Base-by-base conservation (phyloP, 2,329 filamentous ascomycete genomes). In the Calonectria ilicicola region DNA sequence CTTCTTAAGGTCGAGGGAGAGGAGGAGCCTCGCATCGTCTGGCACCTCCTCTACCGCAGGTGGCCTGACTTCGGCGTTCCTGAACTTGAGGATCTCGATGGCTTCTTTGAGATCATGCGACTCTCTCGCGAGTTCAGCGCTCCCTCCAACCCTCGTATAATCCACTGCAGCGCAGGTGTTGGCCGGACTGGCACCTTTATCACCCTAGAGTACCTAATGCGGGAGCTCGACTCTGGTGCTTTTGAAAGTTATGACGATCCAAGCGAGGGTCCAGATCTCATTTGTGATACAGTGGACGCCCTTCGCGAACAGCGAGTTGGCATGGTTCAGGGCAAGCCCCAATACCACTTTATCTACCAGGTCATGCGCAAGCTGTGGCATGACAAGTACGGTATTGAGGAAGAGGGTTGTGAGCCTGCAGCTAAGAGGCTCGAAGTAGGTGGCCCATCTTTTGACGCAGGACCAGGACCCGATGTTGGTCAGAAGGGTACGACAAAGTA, bases 151-250 rank as follows among this genome's bases (percentile, higher is more conserved):
- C 94, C 96, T 5, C 92, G 96, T 68, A 92, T 98, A 72, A 90
- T 95, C 14, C 94, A 96, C 83, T 96, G 94, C 86, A 98, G 95
- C 81, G 97, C 97, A 9, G 97, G 97, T 46, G 96, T 99, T 17
- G 97, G 97, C 15, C 92, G 97, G 68, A 98, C 94, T 9, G 97
- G 97, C 40, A 98, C 97, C 0, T 99, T 98, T 81, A 98, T 99
- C 79, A 94, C 95, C 2, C 89, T 99, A n/a, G 97, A 98, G 84
- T 95, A 97, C 83, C 90, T 99, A 29, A 89, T 98, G 75, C 90
- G 92, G 42, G 95, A 98, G 83, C 88, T 98, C 12, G 92, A 94
- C 29, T 89, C 92, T 7, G 96, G 95, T 63, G 89, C 92, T 26
- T 85, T 98, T 63, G 86, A 90, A 74, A 81, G 86, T 27, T 85